Evolutionary conservation across 2,329 filamentous ascomycete genomes (phyloP).

Genomic region (Aaosphaeria pasadenensis): DNA sequence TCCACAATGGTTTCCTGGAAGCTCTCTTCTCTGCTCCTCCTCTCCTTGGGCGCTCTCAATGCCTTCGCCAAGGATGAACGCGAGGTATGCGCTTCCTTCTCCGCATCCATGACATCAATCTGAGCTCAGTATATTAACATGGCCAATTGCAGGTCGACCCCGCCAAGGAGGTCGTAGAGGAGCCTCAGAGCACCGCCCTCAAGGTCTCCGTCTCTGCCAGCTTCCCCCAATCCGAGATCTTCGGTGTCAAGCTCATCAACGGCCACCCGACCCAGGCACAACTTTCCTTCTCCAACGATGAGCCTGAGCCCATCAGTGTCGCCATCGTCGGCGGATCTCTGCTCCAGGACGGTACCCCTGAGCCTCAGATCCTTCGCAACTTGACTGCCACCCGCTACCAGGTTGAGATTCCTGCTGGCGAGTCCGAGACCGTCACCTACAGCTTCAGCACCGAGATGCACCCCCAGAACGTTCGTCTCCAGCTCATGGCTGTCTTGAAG

Average conservation of each 20-base stretch:
- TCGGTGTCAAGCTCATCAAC: slow-evolving; percentile 94
- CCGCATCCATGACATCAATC: slow-evolving; percentile 33
- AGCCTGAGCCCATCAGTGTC: slow-evolving; percentile 71
- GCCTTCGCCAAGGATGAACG: slow-evolving; percentile 55
- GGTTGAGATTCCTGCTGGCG: slow-evolving; percentile 69
- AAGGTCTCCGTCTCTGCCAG: slow-evolving; percentile 55
- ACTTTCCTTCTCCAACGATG: slow-evolving; percentile 80
- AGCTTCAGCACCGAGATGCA: slow-evolving; percentile 87
- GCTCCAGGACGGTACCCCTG: slow-evolving; percentile 54
- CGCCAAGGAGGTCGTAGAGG: slow-evolving; percentile 53
- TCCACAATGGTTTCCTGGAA: slow-evolving; percentile 69
- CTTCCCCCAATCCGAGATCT: slow-evolving; percentile 71
- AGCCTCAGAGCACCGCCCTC: slow-evolving; percentile 60
- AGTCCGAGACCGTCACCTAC: slow-evolving; percentile 75
- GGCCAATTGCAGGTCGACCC: slow-evolving; percentile 19
- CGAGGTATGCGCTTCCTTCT: slow-evolving; percentile 49
- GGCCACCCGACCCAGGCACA: slow-evolving; percentile 80
- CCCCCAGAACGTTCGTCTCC: slow-evolving; percentile 81
- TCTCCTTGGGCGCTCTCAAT: slow-evolving; percentile 67
- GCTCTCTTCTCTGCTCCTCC: slow-evolving; percentile 67
- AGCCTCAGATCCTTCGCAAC: slow-evolving; percentile 71
- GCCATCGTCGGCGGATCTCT: slow-evolving; percentile 75
- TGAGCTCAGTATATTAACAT: slow-evolving; percentile 14
- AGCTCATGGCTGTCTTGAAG: slow-evolving; percentile 71
- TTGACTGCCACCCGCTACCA: slow-evolving; percentile 75